Evolutionary conservation across 176 grass and related monocot genomes (phyloP), one percentile per base, ranked within the genome.

Genomic region (Panicum miliaceum): DNA sequence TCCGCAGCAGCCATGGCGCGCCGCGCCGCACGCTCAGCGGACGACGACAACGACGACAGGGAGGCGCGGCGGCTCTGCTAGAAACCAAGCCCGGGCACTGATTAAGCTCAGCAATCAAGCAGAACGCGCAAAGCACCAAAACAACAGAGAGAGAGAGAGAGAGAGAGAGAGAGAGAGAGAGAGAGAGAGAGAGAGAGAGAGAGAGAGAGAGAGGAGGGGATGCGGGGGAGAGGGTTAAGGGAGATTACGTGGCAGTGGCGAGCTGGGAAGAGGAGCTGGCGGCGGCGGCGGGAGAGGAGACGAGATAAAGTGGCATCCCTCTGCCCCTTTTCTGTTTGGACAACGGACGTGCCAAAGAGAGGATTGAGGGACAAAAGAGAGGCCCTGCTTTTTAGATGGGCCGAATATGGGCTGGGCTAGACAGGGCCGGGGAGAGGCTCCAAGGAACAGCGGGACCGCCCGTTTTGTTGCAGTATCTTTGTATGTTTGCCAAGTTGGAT

Each of bases 261-360:
- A n/a, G 73, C 26, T 2, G 16, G 53, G 51, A 45, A 22, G 37
- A 23, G 56, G 19, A 8, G 5, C 0, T 34, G 64, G 43, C 52
- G 76, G 82, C 73, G 60, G 73, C 71, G 35, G 88, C 53, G 56
- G 84, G 69, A 75, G 68, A 76, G 22, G 57, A 71, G 43, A 63
- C 59, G 16, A 83, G 56, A 34, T 52, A 35, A 37, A 78, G 60
- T 26, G 48, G 76, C 88, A 89, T 89, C 23, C 25, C 12, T 68
- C 12, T 45, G 22, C 12, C 41, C 22, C 41, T 71, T 71, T 71
- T 69, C 8, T 10, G 18, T 8, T 18, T 35, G 32, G 18, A 66
- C 0, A 34, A n/a, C 10, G 54, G 54, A 58, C 29, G 4, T 11
- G 22, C 56, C 2, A 6, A 54, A 19, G 48, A 16, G 14, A 51